phyloP scores from a whole-genome alignment of 2,329 filamentous ascomycete genomes.

The Ophiostoma perfectum region DNA sequence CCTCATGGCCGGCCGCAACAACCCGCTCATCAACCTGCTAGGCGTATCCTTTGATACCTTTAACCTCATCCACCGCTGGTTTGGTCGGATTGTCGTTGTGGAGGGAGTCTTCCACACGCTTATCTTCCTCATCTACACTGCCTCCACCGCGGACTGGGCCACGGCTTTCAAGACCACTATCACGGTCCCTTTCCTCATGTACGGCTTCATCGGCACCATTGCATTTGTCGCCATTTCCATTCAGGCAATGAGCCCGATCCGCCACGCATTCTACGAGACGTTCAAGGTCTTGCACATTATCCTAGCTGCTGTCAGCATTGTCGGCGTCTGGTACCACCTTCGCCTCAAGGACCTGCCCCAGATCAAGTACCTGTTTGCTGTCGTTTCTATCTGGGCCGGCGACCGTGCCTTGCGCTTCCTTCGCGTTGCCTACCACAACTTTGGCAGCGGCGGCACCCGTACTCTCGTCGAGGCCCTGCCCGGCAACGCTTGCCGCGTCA shows the following conservation, averaged over 20 bases:
- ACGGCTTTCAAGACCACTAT: constrained; percentile 36
- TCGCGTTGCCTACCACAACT: constrained; percentile 59
- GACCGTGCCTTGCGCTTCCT: constrained; percentile 58
- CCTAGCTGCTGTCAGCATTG: constrained; percentile 54
- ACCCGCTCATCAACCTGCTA: constrained; percentile 66
- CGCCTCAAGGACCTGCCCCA: constrained; percentile 51
- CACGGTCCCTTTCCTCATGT: constrained; percentile 47
- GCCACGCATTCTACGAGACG: constrained; percentile 73
- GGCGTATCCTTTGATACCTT: constrained; percentile 77
- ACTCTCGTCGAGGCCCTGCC: constrained; percentile 70
- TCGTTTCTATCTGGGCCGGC: constrained; percentile 60
- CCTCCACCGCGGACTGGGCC: constrained; percentile 44
- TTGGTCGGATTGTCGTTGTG: constrained; percentile 67
- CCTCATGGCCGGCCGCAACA: constrained; percentile 69
- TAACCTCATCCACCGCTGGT: constrained; percentile 76
- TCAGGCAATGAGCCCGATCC: constrained; percentile 63
- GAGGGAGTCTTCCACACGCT: constrained; percentile 63
- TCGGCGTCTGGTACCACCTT: constrained; percentile 63
- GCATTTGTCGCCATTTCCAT: constrained; percentile 59
- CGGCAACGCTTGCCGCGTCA: constrained; percentile 68
- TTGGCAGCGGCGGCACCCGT: constrained; percentile 60
- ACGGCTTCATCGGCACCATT: constrained; percentile 57
- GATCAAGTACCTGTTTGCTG: constrained; percentile 54
- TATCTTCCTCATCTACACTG: constrained; percentile 49
- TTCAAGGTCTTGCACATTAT: constrained; percentile 70